phyloP scores from a whole-genome alignment of 139 green algal genomes.

The Haematococcus sp. region DNA sequence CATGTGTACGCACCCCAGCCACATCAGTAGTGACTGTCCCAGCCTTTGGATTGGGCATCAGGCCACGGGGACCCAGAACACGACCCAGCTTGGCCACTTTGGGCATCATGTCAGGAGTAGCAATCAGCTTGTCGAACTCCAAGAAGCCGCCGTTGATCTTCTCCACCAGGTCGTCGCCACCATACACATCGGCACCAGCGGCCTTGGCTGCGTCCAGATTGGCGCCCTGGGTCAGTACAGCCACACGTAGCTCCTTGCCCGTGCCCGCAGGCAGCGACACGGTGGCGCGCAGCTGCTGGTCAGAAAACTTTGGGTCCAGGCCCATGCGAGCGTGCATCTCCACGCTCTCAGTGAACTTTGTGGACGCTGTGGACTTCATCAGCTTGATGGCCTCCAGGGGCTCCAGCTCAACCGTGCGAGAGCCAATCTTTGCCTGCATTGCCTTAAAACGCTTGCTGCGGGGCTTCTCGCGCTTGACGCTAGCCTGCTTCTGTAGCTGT shows the following conservation, averaged over 20 bases:
- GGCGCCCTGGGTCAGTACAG: constrained; percentile 87
- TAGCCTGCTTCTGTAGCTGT: neutral
- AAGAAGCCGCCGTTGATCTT: constrained; percentile 93
- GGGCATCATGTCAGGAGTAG: constrained; percentile 99
- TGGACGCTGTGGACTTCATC: constrained; percentile 63
- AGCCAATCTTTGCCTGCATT: constrained; percentile 42
- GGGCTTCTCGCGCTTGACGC: constrained; percentile 30
- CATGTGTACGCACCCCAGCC: constrained; percentile 60
- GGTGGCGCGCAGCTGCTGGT: constrained; percentile 98
- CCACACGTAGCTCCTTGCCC: constrained; percentile 91
- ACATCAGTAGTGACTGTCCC: constrained; percentile 99
- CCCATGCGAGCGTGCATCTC: constrained; percentile 89
- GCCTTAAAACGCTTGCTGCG: constrained; percentile 51
- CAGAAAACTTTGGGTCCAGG: constrained; percentile 91
- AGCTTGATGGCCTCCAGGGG: constrained; percentile 73
- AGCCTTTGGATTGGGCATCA: constrained; percentile 99
- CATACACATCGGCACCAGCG: constrained; percentile 89
- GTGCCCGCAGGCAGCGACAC: constrained; percentile 93
- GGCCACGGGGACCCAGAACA: constrained; percentile 86
- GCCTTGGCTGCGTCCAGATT: constrained; percentile 79
- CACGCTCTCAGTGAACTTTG: constrained; percentile 96
- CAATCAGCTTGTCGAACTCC: constrained; percentile 99
- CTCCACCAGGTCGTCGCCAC: constrained; percentile 93
- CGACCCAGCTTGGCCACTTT: constrained; percentile 98
- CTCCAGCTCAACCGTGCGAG: constrained; percentile 42